Conservation (phyloP, 164 flowering plant species). For the Litsea cubeba region DNA sequence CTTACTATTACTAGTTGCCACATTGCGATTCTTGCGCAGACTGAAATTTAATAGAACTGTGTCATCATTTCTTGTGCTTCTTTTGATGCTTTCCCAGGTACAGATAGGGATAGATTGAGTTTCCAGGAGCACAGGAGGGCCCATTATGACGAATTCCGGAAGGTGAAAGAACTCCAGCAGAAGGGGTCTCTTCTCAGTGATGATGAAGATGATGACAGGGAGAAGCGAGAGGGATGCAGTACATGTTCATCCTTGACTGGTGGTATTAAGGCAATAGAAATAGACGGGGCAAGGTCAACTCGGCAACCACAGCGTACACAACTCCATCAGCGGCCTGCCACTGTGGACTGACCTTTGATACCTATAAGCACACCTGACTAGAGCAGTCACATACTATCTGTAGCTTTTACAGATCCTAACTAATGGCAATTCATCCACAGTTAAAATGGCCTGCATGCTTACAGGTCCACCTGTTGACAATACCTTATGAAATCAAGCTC, state of each 20-base stretch:
- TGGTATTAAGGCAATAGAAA: slow-evolving; percentile 40
- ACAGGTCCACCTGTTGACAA: too few relatives aligned
- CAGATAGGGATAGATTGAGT: slow-evolving; percentile 36
- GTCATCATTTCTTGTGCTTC: background rate
- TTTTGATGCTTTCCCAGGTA: slow-evolving; percentile 18
- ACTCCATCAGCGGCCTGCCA: too few relatives aligned
- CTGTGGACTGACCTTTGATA: too few relatives aligned
- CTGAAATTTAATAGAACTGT: background rate
- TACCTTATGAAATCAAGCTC: too few relatives aligned
- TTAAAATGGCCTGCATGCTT: too few relatives aligned
- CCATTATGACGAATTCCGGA: slow-evolving; percentile 85
- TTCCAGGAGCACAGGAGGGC: slow-evolving; percentile 77
- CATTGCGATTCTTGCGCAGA: background rate
- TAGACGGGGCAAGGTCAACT: slow-evolving; percentile 17
- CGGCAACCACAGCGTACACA: background rate
- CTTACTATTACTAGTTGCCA: background rate
- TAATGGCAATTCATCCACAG: too few relatives aligned
- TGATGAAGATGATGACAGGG: slow-evolving; percentile 46
- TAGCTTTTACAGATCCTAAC: too few relatives aligned
- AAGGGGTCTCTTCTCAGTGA: slow-evolving; percentile 45
- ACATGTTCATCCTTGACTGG: slow-evolving; percentile 34
- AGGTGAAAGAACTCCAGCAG: slow-evolving; percentile 65
- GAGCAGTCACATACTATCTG: too few relatives aligned
- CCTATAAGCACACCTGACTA: too few relatives aligned
- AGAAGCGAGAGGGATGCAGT: slow-evolving; percentile 7